A percentile compares a stretch with the other conserved stretches of the same genome.
These are phyloP conservation scores for Aureobasidium vineae DNA, from an alignment of 2,329 filamentous ascomycete species.

Conservation along the genomic window DNA sequence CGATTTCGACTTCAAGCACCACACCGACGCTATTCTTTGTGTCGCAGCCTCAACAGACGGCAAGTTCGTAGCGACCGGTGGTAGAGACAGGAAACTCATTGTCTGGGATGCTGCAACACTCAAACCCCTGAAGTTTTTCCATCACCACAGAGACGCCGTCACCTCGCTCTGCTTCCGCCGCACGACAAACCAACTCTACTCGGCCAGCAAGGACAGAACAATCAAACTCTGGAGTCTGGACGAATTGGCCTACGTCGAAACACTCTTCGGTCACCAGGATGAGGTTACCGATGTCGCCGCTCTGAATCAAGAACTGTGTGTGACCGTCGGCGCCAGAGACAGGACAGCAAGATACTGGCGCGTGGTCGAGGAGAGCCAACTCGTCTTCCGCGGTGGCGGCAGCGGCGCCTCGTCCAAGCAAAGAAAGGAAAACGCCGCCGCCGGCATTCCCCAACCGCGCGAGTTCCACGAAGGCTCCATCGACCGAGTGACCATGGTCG, in stretches of 20 bases:
- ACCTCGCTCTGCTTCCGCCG: conserved; percentile 78
- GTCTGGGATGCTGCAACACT: conserved; percentile 83
- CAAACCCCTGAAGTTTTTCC: conserved; percentile 76
- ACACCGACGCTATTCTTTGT: conserved; percentile 74
- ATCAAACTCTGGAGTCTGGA: conserved; percentile 95
- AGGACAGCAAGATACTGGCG: conserved; percentile 94
- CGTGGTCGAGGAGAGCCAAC: conserved; percentile 89
- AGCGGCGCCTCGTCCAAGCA: conserved; percentile 48
- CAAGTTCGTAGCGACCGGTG: conserved; percentile 86
- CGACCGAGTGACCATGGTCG: conserved; percentile 87
- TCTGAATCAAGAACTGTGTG: conserved; percentile 79
- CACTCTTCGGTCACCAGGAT: conserved; percentile 94
- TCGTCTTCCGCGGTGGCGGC: conserved; percentile 88
- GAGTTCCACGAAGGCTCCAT: conserved; percentile 74
- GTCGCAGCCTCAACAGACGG: conserved; percentile 88
- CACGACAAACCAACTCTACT: conserved; percentile 80
- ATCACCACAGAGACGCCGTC: conserved; percentile 87
- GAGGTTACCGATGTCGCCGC: conserved; percentile 80
- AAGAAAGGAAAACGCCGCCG: conserved; percentile 39
- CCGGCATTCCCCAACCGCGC: conserved; percentile 42
- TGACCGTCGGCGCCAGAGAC: conserved; percentile 87
- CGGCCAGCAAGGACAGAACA: conserved; percentile 83
- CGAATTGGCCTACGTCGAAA: conserved; percentile 91
- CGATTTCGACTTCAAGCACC: conserved; percentile 64
- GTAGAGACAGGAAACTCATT: conserved; percentile 77